These are phyloP conservation scores for Amauroascus niger DNA, from an alignment of 2,329 filamentous ascomycete genomes.

Conservation along the genomic window DNA sequence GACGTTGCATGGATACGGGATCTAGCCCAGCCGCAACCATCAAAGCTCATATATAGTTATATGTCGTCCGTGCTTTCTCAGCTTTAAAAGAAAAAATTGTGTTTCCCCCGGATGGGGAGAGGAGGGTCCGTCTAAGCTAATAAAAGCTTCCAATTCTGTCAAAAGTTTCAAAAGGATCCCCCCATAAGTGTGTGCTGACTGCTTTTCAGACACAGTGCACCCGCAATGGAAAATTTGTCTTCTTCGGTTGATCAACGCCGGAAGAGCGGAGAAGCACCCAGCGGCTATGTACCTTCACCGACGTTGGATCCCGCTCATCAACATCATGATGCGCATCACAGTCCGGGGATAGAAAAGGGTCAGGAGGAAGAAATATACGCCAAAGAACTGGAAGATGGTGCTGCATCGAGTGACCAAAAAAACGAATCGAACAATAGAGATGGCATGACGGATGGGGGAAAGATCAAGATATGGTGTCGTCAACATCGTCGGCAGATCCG, in stretches of 20 bases:
- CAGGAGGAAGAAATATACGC: conserved; percentile 3
- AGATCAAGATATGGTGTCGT: background rate
- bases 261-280: conserved; percentile 2
- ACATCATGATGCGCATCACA: conserved; percentile 11
- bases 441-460: background rate
- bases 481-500: conserved; percentile 19
- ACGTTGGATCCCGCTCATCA: conserved; percentile 12
- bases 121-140: background rate
- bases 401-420: background rate
- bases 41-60: background rate
- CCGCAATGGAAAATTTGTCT: background rate
- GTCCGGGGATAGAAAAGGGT: background rate
- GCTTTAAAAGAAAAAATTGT: background rate
- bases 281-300: background rate
- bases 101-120: background rate
- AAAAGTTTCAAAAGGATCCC: background rate
- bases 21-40: background rate
- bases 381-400: conserved; percentile 1
- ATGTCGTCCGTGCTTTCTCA: background rate
- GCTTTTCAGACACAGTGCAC: conserved; percentile 2
- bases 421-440: background rate
- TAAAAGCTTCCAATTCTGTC: background rate
- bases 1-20: background rate
- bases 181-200: background rate
- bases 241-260: background rate